Conservation (phyloP, 2,329 filamentous ascomycete species). For the Beauveria brongniartii region DNA sequence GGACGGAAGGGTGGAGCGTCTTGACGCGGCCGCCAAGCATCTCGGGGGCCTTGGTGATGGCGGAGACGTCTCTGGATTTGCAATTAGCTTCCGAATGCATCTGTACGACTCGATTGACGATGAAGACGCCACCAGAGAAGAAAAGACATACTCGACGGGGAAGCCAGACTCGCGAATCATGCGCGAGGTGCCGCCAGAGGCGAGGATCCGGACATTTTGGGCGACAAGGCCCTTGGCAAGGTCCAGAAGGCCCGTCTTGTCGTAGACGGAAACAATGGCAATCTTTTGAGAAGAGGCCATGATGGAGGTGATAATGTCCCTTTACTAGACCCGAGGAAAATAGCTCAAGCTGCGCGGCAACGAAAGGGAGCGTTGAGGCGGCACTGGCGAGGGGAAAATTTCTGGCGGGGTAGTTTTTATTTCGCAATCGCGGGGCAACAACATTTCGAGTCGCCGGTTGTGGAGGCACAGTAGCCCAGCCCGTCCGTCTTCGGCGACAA, state of each 20-base stretch:
- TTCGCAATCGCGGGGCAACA: constrained; percentile 10
- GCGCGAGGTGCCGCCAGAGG: constrained; percentile 89
- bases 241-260: constrained; percentile 94
- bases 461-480: not conserved
- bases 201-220: constrained; percentile 85
- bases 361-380: not conserved
- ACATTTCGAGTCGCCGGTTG: not conserved
- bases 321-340: not conserved
- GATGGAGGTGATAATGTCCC: not conserved
- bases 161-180: constrained; percentile 97
- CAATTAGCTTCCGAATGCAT: constrained; percentile 8
- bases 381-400: not conserved
- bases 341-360: not conserved
- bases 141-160: constrained; percentile 69
- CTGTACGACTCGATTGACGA: not conserved
- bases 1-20: constrained; percentile 91
- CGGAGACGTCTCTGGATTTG: constrained; percentile 75
- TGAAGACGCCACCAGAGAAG: not conserved
- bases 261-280: constrained; percentile 95
- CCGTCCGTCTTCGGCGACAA: not conserved
- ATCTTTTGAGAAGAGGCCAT: constrained; percentile 44
- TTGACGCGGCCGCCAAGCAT: constrained; percentile 84
- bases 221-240: constrained; percentile 83
- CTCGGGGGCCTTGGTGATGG: constrained; percentile 93
- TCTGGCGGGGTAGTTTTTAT: constrained; percentile 10